Conservation (phyloP, 441 rosid genomes). For the Biscutella laevigata region DNA sequence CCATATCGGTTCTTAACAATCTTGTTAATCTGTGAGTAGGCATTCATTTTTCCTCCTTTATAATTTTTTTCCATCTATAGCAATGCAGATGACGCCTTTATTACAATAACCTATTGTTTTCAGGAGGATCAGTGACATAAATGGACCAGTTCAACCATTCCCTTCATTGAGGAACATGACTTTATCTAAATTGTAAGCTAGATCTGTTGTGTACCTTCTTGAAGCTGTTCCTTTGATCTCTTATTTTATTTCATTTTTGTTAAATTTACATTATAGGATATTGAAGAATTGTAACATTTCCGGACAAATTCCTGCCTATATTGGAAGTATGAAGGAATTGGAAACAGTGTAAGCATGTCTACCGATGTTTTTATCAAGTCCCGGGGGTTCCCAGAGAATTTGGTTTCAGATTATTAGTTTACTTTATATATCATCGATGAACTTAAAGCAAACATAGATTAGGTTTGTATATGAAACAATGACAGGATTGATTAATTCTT, state of each 20-base stretch:
- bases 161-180: conserved; percentile 35
- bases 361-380: not conserved
- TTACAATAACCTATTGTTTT: not conserved
- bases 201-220: conserved; percentile 3
- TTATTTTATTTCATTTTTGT: not conserved
- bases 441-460: not conserved
- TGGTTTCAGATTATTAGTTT: not conserved
- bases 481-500: conserved; percentile 3
- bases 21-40: conserved; percentile 46
- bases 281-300: conserved; percentile 45
- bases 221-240: conserved; percentile 8
- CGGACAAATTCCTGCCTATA: conserved; percentile 39
- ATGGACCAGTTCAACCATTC: conserved; percentile 49
- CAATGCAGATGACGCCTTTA: not conserved
- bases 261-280: conserved; percentile 29
- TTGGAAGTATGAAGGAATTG: conserved; percentile 34
- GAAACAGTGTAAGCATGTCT: conserved; percentile 45
- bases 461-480: conserved; percentile 6
- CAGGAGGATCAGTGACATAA: conserved; percentile 73
- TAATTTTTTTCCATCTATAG: not conserved
- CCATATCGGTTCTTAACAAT: conserved; percentile 33
- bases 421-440: not conserved
- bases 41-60: not conserved
- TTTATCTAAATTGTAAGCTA: conserved; percentile 39
- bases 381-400: not conserved